Evolutionary conservation across 108 stramenopile genomes (phyloP), one percentile per base, ranked within the genome.

Genomic region (Skeletonema potamos): DNA sequence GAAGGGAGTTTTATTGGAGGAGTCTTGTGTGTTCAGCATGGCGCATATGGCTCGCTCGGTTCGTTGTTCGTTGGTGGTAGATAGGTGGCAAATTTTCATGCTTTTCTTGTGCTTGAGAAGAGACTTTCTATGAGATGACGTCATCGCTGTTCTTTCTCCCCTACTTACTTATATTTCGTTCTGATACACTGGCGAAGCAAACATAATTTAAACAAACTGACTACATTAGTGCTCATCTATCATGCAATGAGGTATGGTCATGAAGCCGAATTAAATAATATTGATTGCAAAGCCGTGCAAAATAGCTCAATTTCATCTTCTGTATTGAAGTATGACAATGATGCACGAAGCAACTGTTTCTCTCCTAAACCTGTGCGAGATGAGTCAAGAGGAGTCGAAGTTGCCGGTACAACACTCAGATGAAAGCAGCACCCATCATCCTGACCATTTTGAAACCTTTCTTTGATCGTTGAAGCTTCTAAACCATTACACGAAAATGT

Each of bases 301-400:
- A 90, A 90, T 4, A 22, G 5, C n/a, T 68, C 48, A 11, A 88
- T 83, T 30, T 90, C 87, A 22, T 69, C 62, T 33, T 60, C 55
- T 12, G 85, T 86, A 57, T 79, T 90, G 29, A 72, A 81, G 57
- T 90, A 90, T 9, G 83, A 77, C 6, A 90, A 30, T 2, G 89
- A 90, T 0, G 79, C 89, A 5, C 89, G 80, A 1, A 90, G 46
- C 30, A 90, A 63, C 27, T 29, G 27, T 15, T 29, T 27, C 30
- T 85, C 51, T 6, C 68, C 70, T 44, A 72, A 70, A 18, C 58
- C 24, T 4, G 81, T 79, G 33, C 56, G 55, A 46, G 83, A 62
- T 17, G 87, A 86, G 79, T 90, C 89, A 3, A 87, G 4, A 27
- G 84, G 87, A 0, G 89, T 90, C 10, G 86, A 87, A 6, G 89